Evolutionary conservation across 2,329 filamentous ascomycete genomes (phyloP), one percentile per base, ranked within the genome.

Genomic region (Gaeumannomyces tritici): DNA sequence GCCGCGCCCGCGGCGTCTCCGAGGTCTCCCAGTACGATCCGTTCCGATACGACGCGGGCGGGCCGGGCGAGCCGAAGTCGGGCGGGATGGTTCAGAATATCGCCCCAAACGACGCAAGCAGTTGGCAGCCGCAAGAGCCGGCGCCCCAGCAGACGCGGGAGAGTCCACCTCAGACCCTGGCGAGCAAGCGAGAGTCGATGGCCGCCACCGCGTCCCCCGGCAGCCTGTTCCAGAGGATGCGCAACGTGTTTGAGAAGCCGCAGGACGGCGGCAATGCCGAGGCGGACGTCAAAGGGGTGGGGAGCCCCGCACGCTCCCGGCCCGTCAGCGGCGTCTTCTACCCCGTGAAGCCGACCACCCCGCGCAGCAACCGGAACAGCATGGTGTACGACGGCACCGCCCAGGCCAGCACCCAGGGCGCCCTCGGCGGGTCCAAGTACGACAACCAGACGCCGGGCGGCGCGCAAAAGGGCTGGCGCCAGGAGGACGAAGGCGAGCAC

Each of bases 191-290:
- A n/a, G 65, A 58, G 56, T 68, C 66, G 5, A 62, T 64, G 13
- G 61, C 61, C 21, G 57, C 63, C 15, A 51, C n/a, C 27, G 63
- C 66, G 11, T 62, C 65, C 1, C 69, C 69, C 1, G 69, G 68
- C 12, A 70, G 68, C 18, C 66, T 78, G 26, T 77, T 78, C 68
- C 71, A 74, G 61, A 71, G 72, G 35, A 75, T 78, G 72, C 72
- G 76, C 27, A 76, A 67, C 63, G 73, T 78, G 55, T 78, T 78
- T 61, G 76, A 78, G 64, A 68, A 67, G 29, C 64, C 65, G 0
- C 26, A 66, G 24, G 63, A 60, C 18, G 11, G 13, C 54, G 62
- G 62, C 21, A 26, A 12, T 26, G 31, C 61, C 59, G 56, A 51
- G 8, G 59, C 60, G n/a, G 61, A 58, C 12, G 55, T 13, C 6